Percentiles rank a stretch among this genome's conserved stretches.
phyloP scores from a whole-genome alignment of 495 filamentous ascomycete genomes.

The Talaromyces adpressus region DNA sequence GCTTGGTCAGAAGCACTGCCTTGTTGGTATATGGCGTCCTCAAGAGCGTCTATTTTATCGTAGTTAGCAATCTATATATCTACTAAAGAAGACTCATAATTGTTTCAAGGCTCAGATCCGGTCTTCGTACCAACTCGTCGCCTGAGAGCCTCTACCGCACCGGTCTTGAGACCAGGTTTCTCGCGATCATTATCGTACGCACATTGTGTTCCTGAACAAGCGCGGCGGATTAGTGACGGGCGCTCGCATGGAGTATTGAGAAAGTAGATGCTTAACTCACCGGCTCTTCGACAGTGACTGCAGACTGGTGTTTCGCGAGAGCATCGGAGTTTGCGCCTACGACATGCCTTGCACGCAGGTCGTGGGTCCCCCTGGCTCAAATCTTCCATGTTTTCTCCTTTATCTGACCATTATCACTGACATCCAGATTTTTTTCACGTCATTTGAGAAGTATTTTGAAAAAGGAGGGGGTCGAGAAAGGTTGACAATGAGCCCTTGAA shows the following conservation, averaged over 20 bases:
- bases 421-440: not conserved
- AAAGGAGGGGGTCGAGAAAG: not conserved
- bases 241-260: not conserved
- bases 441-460: not conserved
- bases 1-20: not conserved
- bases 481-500: not conserved
- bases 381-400: not conserved
- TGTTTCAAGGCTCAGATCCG: not conserved
- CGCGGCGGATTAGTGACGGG: constrained; percentile 10
- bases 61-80: not conserved
- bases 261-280: not conserved
- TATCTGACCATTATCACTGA: not conserved
- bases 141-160: constrained; percentile 18
- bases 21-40: not conserved
- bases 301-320: constrained; percentile 12
- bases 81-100: not conserved
- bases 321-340: constrained; percentile 18
- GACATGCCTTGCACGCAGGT: constrained; percentile 15
- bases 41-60: not conserved
- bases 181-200: constrained; percentile 15
- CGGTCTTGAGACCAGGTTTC: constrained; percentile 21
- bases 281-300: not conserved
- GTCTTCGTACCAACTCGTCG: constrained; percentile 16
- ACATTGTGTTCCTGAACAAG: constrained; percentile 11
- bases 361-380: not conserved